Evolutionary conservation across 805 yeast species (phyloP).

Genomic region (Candida tibetensis): DNA sequence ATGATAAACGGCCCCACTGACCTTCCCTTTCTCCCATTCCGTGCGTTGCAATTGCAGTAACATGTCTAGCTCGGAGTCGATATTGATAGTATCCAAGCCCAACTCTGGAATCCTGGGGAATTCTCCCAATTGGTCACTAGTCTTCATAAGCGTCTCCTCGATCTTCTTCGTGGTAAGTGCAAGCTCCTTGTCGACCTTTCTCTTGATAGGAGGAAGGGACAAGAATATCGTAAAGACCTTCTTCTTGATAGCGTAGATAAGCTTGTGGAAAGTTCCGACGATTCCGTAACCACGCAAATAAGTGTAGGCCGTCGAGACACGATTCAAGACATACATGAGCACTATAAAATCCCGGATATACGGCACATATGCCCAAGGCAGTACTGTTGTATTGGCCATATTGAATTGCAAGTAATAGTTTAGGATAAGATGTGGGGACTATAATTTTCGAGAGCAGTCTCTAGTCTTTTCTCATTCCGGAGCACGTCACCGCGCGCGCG

Average conservation of each 20-base stretch:
- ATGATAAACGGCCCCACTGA: slow-evolving; percentile 95
- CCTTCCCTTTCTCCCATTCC: slow-evolving; percentile 80
- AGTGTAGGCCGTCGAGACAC: slow-evolving; percentile 9
- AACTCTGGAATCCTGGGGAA: slow-evolving; percentile 52
- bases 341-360: slow-evolving; percentile 22
- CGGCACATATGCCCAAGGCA: neutral
- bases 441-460: too few species aligned
- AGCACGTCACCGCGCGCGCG: too few species aligned
- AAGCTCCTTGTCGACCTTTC: slow-evolving; percentile 62
- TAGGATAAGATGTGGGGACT: too few species aligned
- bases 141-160: slow-evolving; percentile 57
- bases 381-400: neutral
- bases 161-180: slow-evolving; percentile 43
- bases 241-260: slow-evolving; percentile 3
- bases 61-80: slow-evolving; percentile 51
- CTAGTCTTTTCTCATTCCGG: too few species aligned
- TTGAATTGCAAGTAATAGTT: too few species aligned
- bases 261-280: slow-evolving; percentile 2
- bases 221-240: slow-evolving; percentile 13
- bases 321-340: slow-evolving; percentile 12
- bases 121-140: slow-evolving; percentile 44
- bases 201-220: slow-evolving; percentile 51
- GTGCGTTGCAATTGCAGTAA: slow-evolving; percentile 56
- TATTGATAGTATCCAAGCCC: slow-evolving; percentile 51
- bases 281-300: slow-evolving; percentile 19